These are phyloP conservation scores for Cruciata laevipes DNA, from an alignment of 257 asterid species.

Conservation along the genomic window DNA sequence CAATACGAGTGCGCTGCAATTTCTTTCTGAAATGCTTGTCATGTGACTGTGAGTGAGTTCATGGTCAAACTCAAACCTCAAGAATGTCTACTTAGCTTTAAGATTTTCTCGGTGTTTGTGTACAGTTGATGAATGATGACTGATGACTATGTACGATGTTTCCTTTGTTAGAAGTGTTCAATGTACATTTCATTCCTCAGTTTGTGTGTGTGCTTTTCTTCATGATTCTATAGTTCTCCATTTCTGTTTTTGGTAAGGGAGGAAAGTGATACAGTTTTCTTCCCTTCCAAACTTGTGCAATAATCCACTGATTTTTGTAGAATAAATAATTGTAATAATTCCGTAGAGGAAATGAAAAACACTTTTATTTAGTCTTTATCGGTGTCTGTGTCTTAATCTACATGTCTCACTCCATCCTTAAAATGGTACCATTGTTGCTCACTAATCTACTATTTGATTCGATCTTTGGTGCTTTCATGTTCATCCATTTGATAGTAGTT, in stretches of 20 bases:
- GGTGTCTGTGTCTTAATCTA: constrained; percentile 21
- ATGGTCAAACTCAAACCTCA: background rate
- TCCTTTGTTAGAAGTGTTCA: background rate
- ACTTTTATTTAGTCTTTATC: constrained; percentile 3
- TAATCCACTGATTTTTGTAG: too few relatives aligned
- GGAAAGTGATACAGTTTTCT: background rate
- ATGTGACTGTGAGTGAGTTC: background rate
- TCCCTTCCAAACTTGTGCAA: background rate
- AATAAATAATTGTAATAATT: too few relatives aligned
- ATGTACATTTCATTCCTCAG: background rate
- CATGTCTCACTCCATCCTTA: constrained; percentile 36
- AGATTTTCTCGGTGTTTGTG: background rate
- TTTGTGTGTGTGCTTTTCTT: background rate
- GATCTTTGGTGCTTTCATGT: constrained; percentile 18
- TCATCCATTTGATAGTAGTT: constrained; percentile 15
- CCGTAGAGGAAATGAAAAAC: background rate
- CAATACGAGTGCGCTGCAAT: background rate
- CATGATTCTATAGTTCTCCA: background rate
- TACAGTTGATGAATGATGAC: constrained; percentile 3
- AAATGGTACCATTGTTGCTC: constrained; percentile 22
- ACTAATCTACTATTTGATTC: constrained; percentile 17
- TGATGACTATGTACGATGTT: background rate
- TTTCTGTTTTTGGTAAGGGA: background rate
- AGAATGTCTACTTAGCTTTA: background rate
- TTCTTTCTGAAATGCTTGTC: constrained; percentile 3